These are phyloP conservation scores for Pinus taeda DNA, from an alignment of 75 land plant genomes.

Conservation along the genomic window DNA sequence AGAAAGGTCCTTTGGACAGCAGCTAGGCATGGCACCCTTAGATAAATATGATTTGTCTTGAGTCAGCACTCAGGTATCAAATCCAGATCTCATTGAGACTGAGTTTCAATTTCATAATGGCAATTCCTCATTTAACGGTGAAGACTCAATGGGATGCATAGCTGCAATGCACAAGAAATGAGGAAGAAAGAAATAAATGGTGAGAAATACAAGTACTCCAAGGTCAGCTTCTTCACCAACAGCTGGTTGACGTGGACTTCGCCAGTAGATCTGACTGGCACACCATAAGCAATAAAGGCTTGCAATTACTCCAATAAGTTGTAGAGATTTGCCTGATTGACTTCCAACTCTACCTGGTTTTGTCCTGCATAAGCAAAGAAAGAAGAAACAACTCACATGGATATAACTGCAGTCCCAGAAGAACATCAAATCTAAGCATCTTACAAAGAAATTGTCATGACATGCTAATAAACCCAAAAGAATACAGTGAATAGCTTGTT, in stretches of 20 bases:
- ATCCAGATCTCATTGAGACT: too few relatives aligned
- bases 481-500: not conserved
- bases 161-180: constrained; percentile 60
- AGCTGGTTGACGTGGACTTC: constrained; percentile 59
- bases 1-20: too few relatives aligned
- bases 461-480: too few relatives aligned
- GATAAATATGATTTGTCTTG: too few relatives aligned
- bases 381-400: not conserved
- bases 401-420: too few relatives aligned
- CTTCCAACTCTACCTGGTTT: constrained; percentile 18
- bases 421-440: too few relatives aligned
- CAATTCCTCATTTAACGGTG: constrained; percentile 20
- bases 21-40: too few relatives aligned
- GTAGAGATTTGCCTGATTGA: constrained; percentile 25
- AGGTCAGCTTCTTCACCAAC: constrained; percentile 90
- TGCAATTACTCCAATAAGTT: constrained; percentile 43
- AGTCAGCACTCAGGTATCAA: too few relatives aligned
- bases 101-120: constrained; percentile 25
- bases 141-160: constrained; percentile 35
- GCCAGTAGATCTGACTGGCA: constrained; percentile 61
- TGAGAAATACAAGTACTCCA: constrained; percentile 66
- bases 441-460: too few relatives aligned
- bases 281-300: constrained; percentile 74
- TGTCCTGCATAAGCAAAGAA: constrained; percentile 27
- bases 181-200: constrained; percentile 63